phyloP scores from a whole-genome alignment of 2,329 filamentous ascomycete species.

The Seiridium cupressi region DNA sequence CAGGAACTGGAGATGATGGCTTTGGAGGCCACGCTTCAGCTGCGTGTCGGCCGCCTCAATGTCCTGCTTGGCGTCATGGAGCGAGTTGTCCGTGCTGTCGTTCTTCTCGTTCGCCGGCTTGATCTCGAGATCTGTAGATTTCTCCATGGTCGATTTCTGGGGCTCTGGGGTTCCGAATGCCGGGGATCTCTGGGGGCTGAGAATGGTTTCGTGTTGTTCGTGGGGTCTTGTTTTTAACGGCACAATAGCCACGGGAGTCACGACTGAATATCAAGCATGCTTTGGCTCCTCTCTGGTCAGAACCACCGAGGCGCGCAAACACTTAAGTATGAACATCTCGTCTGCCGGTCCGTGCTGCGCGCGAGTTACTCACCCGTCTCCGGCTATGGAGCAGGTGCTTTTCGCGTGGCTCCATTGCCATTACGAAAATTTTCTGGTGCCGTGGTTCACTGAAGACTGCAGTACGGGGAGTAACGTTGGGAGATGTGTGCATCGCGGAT shows the following conservation, averaged over 20 bases:
- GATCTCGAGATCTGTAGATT: not conserved
- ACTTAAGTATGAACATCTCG: not conserved
- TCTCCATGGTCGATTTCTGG: not conserved
- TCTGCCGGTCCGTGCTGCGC: not conserved
- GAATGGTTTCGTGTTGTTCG: not conserved
- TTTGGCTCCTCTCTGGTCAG: too few relatives aligned
- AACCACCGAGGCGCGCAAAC: not conserved
- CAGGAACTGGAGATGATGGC: constrained; percentile 33
- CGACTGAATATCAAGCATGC: too few relatives aligned
- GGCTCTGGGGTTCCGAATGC: too few relatives aligned
- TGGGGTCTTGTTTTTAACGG: not conserved
- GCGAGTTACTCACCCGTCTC: not conserved
- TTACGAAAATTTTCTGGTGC: constrained; percentile 5
- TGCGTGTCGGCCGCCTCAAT: constrained; percentile 27
- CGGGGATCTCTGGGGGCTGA: not conserved
- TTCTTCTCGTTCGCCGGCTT: not conserved
- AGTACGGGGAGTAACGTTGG: not conserved
- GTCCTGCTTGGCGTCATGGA: constrained; percentile 19
- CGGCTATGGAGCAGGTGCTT: not conserved
- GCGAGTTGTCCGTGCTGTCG: not conserved
- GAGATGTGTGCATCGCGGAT: not conserved
- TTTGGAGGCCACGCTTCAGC: constrained; percentile 29
- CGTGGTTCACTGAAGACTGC: not conserved
- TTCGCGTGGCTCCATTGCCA: not conserved
- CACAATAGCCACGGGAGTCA: not conserved